Conservation (phyloP, 1,139 yeast genomes). For the Yamadazyma diddensiae region DNA sequence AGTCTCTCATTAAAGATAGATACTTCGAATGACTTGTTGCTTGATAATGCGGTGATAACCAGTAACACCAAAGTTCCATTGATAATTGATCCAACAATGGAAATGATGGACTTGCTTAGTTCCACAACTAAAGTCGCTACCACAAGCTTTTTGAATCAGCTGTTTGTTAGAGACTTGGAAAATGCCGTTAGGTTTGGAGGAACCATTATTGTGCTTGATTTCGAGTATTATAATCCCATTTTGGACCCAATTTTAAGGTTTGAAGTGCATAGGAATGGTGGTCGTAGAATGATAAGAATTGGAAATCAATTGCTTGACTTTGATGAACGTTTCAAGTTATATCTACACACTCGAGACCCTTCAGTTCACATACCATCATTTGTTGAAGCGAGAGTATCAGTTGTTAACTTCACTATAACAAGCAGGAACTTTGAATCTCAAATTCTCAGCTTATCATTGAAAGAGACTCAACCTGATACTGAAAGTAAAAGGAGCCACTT, state of each 20-base stretch:
- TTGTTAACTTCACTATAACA: conserved; percentile 73
- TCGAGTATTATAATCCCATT: conserved; percentile 77
- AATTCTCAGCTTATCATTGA: conserved; percentile 56
- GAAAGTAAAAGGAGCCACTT: conserved; percentile 57
- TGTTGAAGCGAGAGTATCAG: conserved; percentile 57
- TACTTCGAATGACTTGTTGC: conserved; percentile 55
- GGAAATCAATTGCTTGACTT: conserved; percentile 68
- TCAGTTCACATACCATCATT: conserved; percentile 48
- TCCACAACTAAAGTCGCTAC: conserved; percentile 35
- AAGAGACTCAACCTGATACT: conserved; percentile 61
- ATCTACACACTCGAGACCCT: conserved; percentile 61
- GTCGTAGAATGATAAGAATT: conserved; percentile 58
- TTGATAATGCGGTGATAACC: conserved; percentile 64
- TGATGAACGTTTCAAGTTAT: conserved; percentile 60
- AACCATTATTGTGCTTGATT: conserved; percentile 66
- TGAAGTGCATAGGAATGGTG: conserved; percentile 68
- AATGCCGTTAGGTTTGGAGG: conserved; percentile 87
- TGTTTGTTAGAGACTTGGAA: conserved; percentile 68
- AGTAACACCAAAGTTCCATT: conserved; percentile 44
- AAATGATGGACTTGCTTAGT: conserved; percentile 37
- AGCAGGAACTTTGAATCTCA: conserved; percentile 62
- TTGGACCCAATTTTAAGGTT: conserved; percentile 58
- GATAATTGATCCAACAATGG: conserved; percentile 71
- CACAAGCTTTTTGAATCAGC: conserved; percentile 73
- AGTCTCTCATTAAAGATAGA: conserved; percentile 13